Base-by-base conservation (phyloP, 2,329 filamentous ascomycete species). In the Ascochyta koolunga region DNA sequence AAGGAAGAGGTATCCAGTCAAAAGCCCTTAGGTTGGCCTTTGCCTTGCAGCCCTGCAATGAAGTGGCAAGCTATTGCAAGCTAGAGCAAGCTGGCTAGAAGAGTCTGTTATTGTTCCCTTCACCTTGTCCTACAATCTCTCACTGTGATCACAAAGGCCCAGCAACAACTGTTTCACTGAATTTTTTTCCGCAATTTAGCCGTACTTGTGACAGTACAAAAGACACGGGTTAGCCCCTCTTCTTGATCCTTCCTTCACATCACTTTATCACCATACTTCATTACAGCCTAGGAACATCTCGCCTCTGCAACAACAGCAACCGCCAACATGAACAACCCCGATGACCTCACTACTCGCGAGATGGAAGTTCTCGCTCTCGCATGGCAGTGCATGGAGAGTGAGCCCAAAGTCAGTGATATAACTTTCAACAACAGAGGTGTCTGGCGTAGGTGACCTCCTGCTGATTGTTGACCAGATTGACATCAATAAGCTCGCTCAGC, bases 311-410 rank as follows among this genome's bases (percentile, higher is more conserved):
- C 11, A 25, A 4, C 7, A 39, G 1, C 25, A 15, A 4, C 35
- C 13, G 8, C 4, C 16, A 50, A 9, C 25, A 54, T 54, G 50
- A 6, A 38, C 2, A 41, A 50, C 15, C 29, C 40, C 5, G 46
- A 45, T n/a, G 51, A 54, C 4, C 61, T 73, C 33, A 52, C 64
- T 0, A 1, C 66, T 11, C 62, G 68, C 13, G 70, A 73, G 48
- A 69, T 63, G 56, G 60, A 73, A 44, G 62, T 67, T 9, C 64
- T 73, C 9, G 70, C 69, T 0, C 43, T 72, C 0, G 67, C 70
- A 1, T 74, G 71, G 72, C 69, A 73, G 29, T 75, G 72, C 50
- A 63, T 75, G 56, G 68, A 71, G 2, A 38, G 15, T 0, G 59
- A 70, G 31, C 71, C 70, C 19, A 75, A 72, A 61, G 72, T 71